Evolutionary conservation across 306 rosid genomes (phyloP), one percentile per base, ranked within the genome.

Genomic region (Mucuna pruriens): DNA sequence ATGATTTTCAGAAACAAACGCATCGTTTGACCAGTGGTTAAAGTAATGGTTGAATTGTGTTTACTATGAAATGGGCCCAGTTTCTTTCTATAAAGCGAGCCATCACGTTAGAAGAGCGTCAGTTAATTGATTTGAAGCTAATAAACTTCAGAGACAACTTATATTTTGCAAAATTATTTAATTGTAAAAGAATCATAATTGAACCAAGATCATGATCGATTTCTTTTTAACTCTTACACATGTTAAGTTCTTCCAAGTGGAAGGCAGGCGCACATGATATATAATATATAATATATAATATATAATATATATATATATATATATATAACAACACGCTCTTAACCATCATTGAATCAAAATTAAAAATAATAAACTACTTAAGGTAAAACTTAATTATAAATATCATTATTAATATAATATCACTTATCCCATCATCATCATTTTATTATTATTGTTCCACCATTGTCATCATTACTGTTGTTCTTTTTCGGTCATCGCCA

Each of bases 21-120:
- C 74, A 36, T 39, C 55, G 60, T 74, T 61, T 55, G 57, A 81
- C 29, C 74, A 25, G 54, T 16, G 26, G 7, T 74, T 54, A 34
- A 66, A n/a, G 63, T 10, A 49, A 64, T 33, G 9, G 22, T 65
- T 40, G 76, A 75, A n/a, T 33, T 11, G 23, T 33, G 3, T 57
- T 11, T 52, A 12, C 33, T 48, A 29, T 34, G 57, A 63, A 48
- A 51, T 11, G 26, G 57, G 23, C 57, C 20, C 2, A 49, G 15
- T 62, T 25, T 71, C 22, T 80, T 80, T 20, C 42, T 55, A 40
- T 75, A 75, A 44, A 38, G 31, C 17, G 6, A 31, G 9, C 9
- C 23, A 36, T 48, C 29, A 42, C 51, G 33, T 36, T 45, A 52
- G n/a, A 74, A 72, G 17, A 72, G 11, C 9, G 31, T 17, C 11